Percentiles rank a stretch among this genome's conserved stretches.
Evolutionary conservation across 148 eudicot species (phyloP).

Genomic region (Oxyria digyna): DNA sequence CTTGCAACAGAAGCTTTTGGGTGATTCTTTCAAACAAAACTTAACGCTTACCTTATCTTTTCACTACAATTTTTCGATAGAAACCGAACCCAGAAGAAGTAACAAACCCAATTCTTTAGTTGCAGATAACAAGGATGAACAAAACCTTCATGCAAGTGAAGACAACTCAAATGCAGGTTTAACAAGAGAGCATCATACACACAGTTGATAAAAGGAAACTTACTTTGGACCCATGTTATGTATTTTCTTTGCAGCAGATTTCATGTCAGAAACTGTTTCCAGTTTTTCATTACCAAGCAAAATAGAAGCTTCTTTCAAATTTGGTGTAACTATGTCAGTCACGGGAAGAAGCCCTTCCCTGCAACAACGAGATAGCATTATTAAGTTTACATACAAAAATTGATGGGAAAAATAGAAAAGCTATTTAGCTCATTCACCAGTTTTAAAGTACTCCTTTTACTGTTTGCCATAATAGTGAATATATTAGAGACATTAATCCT

Average conservation of each 20-base stretch:
- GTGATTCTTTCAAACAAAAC: neutral
- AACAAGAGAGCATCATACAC: too few relatives aligned
- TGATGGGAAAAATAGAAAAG: neutral
- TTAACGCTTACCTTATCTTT: neutral
- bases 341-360: constrained; percentile 74
- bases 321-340: constrained; percentile 87
- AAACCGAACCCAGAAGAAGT: too few relatives aligned
- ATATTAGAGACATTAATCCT: too few relatives aligned
- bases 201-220: constrained; percentile 6
- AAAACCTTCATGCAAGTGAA: neutral
- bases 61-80: too few relatives aligned
- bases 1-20: too few relatives aligned
- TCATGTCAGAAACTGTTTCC: constrained; percentile 75
- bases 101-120: too few relatives aligned
- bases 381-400: neutral
- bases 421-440: neutral
- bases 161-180: neutral
- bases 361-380: constrained; percentile 7
- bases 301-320: constrained; percentile 80
- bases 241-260: constrained; percentile 70
- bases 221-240: constrained; percentile 84
- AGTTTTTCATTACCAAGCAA: constrained; percentile 57
- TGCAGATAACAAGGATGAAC: too few relatives aligned
- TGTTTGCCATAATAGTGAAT: too few relatives aligned
- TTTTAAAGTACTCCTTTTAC: too few relatives aligned